Conservation (phyloP, 2,329 filamentous ascomycete genomes). For the Pleurostoma richardsiae region DNA sequence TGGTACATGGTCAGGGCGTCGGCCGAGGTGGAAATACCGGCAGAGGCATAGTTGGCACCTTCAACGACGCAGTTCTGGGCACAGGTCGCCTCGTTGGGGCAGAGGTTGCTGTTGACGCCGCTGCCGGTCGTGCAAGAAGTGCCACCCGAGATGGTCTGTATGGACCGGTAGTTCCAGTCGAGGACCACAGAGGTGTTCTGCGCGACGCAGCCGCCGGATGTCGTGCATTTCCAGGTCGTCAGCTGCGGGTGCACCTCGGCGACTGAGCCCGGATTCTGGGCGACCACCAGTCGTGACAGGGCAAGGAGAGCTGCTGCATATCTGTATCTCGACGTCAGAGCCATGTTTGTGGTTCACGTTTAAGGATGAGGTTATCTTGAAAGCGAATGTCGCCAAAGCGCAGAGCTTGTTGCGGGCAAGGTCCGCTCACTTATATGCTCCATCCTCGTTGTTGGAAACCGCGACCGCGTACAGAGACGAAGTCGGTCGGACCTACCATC, state of each 20-base stretch:
- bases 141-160: constrained; percentile 24
- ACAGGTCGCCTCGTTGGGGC: constrained; percentile 36
- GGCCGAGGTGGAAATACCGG: constrained; percentile 16
- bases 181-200: constrained; percentile 36
- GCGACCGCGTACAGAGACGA: too few relatives aligned
- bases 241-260: constrained; percentile 36
- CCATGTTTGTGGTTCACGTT: too few relatives aligned
- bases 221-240: constrained; percentile 39
- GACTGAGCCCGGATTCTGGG: constrained; percentile 18
- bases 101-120: constrained; percentile 25
- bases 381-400: too few relatives aligned
- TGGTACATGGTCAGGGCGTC: constrained; percentile 19
- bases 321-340: too few relatives aligned
- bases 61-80: constrained; percentile 44
- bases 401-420: too few relatives aligned
- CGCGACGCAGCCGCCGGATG: constrained; percentile 31
- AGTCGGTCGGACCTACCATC: too few relatives aligned
- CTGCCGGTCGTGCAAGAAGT: constrained; percentile 15
- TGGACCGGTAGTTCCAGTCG: constrained; percentile 30
- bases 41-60: constrained; percentile 33
- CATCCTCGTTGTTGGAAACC: too few relatives aligned
- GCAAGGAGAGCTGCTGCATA: too few relatives aligned
- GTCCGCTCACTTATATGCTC: too few relatives aligned
- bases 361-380: too few relatives aligned
- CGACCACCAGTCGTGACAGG: constrained; percentile 1